Evolutionary conservation across 495 filamentous ascomycete species (phyloP), one percentile per base, ranked within the genome.

Genomic region (Penicillium coprophilum): DNA sequence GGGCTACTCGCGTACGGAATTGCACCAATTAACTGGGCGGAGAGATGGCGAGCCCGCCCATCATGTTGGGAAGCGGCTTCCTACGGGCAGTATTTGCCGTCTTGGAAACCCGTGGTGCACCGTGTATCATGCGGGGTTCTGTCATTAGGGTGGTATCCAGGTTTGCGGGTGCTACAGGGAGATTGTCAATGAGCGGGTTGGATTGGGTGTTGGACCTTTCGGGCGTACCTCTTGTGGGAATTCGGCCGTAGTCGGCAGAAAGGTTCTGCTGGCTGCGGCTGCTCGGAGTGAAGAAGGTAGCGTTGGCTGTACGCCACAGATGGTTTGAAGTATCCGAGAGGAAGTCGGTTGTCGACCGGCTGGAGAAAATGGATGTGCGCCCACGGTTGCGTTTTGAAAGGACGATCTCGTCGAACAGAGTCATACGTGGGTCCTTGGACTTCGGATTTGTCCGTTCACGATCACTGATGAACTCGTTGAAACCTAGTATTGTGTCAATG

Each of bases 391-490:
- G 90, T 73, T 98, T 98, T 13, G 90, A 90, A 6, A 96, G 80
- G 59, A 98, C 94, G 61, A 98, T 89, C 69, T 96, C 89, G 71
- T 98, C 94, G 69, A 98, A 98, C 21, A 98, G 80, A 50, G 90
- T 85, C 67, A 97, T 89, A 9, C 80, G 61, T 4, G 91, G 87
- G 55, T 87, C 82, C 44, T 80, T 82, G 20, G 64, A 56, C 50
- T 75, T 77, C 28, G 77, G 73, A 15, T 67, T 76, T 1, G 68
- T 62, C 34, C 71, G 55, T 69, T 98, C 94, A 31, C 94, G 85
- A 47, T 96, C 90, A 67, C 95, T 90, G 64, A 97, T 93, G 66
- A 97, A 98, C 71, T 97, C 91, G 66, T 96, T 96, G 72, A 98
- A 97, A 15, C 81, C 92, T 93, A 40, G 10, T 51, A 11, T 20